phyloP scores from a whole-genome alignment of 192 early-diverging fungal species.

The Coemansia sp. region DNA sequence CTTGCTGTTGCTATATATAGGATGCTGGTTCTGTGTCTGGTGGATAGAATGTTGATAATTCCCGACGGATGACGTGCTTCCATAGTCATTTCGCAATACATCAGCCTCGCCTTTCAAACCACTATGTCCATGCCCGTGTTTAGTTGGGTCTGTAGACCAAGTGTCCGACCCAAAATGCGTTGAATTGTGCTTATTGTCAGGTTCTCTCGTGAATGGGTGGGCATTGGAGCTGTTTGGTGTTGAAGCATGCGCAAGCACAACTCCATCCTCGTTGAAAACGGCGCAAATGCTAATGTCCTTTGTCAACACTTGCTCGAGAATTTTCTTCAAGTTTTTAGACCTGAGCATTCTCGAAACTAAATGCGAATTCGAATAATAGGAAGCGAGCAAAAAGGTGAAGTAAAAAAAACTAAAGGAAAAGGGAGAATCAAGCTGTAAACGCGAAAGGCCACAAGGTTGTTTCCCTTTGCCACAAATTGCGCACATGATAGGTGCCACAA shows the following conservation, averaged over 20 bases:
- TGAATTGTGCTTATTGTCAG: background rate
- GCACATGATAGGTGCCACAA: no score
- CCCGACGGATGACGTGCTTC: background rate
- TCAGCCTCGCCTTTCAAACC: background rate
- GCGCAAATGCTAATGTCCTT: constrained; percentile 39
- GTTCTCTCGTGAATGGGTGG: background rate
- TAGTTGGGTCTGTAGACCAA: background rate
- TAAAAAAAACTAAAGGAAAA: background rate
- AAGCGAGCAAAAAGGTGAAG: background rate
- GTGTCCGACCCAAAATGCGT: background rate
- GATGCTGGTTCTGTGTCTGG: background rate
- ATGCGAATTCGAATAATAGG: background rate
- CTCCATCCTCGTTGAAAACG: constrained; percentile 46
- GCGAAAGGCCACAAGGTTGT: background rate
- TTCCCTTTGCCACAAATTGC: no score
- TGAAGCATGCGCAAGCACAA: constrained; percentile 43
- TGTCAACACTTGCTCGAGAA: constrained; percentile 46
- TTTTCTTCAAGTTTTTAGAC: constrained; percentile 41
- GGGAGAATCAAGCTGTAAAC: background rate
- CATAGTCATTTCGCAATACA: constrained; percentile 4
- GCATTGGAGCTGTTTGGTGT: background rate
- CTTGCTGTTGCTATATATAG: background rate
- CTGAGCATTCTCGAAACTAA: constrained; percentile 26
- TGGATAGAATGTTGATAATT: background rate
- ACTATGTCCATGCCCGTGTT: no score